A percentile compares a stretch with the other conserved stretches of the same genome.
Conservation (phyloP, 2,329 filamentous ascomycete species). For the Aspergillus pseudoterreus region DNA sequence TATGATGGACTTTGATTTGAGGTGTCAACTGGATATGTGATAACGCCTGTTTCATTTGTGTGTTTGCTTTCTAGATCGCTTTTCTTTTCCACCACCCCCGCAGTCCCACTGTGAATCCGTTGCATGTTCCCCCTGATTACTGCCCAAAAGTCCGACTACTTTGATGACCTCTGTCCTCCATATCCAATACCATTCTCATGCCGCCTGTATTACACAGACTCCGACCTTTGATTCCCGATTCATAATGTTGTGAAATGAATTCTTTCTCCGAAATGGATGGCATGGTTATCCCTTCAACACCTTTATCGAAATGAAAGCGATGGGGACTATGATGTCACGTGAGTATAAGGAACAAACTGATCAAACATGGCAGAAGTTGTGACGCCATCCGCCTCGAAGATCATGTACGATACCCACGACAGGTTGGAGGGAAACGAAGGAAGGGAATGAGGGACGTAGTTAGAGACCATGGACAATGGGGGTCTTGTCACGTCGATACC, state of each 20-base stretch:
- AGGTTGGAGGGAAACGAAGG: too few species aligned
- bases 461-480: not conserved
- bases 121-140: slow-evolving; percentile 1
- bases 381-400: not conserved
- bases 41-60: slow-evolving; percentile 20
- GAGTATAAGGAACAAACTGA: not conserved
- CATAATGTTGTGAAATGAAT: slow-evolving; percentile 1
- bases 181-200: not conserved
- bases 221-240: slow-evolving; percentile 1
- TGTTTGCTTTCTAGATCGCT: slow-evolving; percentile 10
- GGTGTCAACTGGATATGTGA: slow-evolving; percentile 17
- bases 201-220: slow-evolving; percentile 4
- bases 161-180: not conserved
- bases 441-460: not conserved
- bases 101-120: slow-evolving; percentile 1
- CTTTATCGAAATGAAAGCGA: too few species aligned
- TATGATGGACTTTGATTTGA: not conserved
- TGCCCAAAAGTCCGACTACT: slow-evolving; percentile 6
- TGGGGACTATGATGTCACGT: not conserved
- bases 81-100: slow-evolving; percentile 5
- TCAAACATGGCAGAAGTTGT: not conserved
- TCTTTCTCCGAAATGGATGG: not conserved
- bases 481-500: not conserved
- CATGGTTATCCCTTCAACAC: too few species aligned
- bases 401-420: too few species aligned